phyloP scores from a whole-genome alignment of 192 early-diverging fungal species.

The Lobulomyces angularis region DNA sequence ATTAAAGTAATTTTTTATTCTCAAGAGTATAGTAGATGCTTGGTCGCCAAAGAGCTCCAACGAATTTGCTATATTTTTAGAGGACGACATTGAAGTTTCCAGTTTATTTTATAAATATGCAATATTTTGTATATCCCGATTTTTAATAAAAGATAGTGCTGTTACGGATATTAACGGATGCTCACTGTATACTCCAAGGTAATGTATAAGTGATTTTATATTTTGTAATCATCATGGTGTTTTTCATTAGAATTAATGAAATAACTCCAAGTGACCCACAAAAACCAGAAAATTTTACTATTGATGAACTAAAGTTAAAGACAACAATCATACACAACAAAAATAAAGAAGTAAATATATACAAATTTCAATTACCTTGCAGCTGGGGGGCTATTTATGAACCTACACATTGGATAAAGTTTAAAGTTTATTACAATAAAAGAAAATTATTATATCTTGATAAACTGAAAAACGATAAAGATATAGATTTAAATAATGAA shows the following conservation, averaged over 20 bases:
- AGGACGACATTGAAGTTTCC: constrained; percentile 21
- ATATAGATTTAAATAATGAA: too few species aligned
- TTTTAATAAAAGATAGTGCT: not conserved
- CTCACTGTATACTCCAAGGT: constrained; percentile 20
- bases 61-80: constrained; percentile 15
- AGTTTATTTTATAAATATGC: constrained; percentile 18
- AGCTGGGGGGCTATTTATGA: constrained; percentile 22
- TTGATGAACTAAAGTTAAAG: constrained; percentile 4
- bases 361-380: constrained; percentile 22
- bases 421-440: constrained; percentile 9
- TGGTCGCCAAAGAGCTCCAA: not conserved
- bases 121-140: constrained; percentile 9
- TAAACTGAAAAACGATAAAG: too few species aligned
- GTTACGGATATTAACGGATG: constrained; percentile 4
- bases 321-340: constrained; percentile 7
- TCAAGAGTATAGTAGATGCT: too few species aligned
- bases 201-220: too few species aligned
- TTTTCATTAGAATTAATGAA: too few species aligned
- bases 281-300: constrained; percentile 11
- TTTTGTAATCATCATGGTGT: too few species aligned
- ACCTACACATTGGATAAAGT: constrained; percentile 8
- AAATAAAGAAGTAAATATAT: too few species aligned
- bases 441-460: not conserved
- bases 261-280: constrained; percentile 18
- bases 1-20: too few species aligned